These are phyloP conservation scores for Gossypium trilobum DNA, from an alignment of 441 rosid genomes.

Conservation along the genomic window DNA sequence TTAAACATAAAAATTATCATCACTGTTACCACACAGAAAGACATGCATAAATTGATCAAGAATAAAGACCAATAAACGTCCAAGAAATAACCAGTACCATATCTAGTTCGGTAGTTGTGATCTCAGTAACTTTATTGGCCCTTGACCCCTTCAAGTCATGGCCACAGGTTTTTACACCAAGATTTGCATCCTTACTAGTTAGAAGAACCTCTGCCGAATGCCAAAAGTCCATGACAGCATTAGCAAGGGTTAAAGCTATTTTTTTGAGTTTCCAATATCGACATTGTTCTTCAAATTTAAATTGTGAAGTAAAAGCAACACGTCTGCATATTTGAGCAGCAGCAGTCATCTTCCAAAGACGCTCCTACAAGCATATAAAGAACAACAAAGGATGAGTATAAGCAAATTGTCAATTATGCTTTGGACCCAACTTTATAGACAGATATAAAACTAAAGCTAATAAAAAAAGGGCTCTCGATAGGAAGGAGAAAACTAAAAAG, in stretches of 20 bases:
- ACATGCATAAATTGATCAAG: constrained; percentile 6
- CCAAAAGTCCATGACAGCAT: constrained; percentile 91
- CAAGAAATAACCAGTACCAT: constrained; percentile 33
- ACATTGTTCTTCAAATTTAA: constrained; percentile 51
- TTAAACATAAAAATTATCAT: constrained; percentile 7
- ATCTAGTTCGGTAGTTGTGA: constrained; percentile 32
- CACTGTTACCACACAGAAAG: constrained; percentile 6
- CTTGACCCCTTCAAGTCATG: constrained; percentile 28
- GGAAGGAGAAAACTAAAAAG: not conserved
- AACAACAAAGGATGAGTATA: constrained; percentile 3
- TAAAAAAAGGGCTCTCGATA: constrained; percentile 12
- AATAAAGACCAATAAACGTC: constrained; percentile 13
- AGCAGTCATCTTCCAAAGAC: constrained; percentile 95
- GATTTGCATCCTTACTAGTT: constrained; percentile 24
- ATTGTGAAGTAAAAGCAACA: constrained; percentile 51
- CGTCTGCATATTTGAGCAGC: constrained; percentile 81
- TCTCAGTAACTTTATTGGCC: constrained; percentile 32
- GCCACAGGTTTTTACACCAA: constrained; percentile 25
- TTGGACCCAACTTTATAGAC: not conserved
- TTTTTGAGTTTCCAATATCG: constrained; percentile 46
- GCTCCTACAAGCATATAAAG: constrained; percentile 53
- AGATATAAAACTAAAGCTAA: constrained; percentile 4
- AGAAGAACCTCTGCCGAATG: constrained; percentile 48
- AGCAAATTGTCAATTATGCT: not conserved
- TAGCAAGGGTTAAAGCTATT: constrained; percentile 59